Evolutionary conservation across 352 stramenopile genomes (phyloP), one percentile per base, ranked within the genome.

Genomic region (Phytopythium litorale): DNA sequence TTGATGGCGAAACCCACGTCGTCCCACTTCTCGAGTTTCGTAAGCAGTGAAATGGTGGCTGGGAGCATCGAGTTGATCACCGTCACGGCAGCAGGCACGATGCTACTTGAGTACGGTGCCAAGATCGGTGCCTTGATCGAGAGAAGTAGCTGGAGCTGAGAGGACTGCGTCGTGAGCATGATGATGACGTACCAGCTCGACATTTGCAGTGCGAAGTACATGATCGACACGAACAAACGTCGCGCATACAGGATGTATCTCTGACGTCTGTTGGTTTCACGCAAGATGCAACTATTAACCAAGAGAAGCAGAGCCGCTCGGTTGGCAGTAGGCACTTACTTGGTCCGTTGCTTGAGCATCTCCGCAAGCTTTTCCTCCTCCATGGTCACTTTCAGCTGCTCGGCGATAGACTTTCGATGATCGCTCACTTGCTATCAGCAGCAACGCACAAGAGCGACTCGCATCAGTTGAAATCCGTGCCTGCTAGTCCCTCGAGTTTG

Each of bases 1-100:
- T 94, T 92, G 68, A 92, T 92, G 18, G 78, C 70, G 65, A 93
- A 92, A 0, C 83, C 84, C 19, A 78, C 72, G 62, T 91, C 77
- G 55, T 94, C 86, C 83, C 83, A 94, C 54, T 77, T 80, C 65
- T 94, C 86, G 12, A 93, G 76, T 8, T 57, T 65, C 1, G 84
- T 92, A 6, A 94, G 62, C 6, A 87, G 46, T 9, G 76, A 84
- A 9, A 91, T 87, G 13, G 93, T 70, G 15, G 73, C 72, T 1
- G 86, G 86, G 0, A 94, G 65, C 11, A 84, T 59, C 7, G 80
- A 75, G 38, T 94, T 94, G 66, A 94, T 92, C 32, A 92, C 32
- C 3, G 80, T 89, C 28, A 91, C 86, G 13, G 77, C 73, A 2
- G 87, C 71, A 18, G 86, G 86, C 6, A 94, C 81, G 42, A 94